These are phyloP conservation scores for Rugonectria rugulosa DNA, from an alignment of 2,329 filamentous ascomycete species.

Conservation along the genomic window DNA sequence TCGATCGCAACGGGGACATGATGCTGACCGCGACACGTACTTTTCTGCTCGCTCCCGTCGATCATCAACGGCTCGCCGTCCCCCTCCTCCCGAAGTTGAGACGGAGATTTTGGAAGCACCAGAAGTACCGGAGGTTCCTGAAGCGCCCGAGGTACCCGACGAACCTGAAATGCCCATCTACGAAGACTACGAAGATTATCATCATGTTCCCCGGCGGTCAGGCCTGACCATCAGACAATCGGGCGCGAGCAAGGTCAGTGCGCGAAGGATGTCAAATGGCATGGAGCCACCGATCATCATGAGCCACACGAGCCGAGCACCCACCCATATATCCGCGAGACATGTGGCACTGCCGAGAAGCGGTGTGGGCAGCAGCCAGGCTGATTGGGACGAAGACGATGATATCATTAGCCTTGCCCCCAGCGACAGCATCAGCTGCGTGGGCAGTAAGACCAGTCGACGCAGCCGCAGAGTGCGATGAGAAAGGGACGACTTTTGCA, in stretches of 20 bases:
- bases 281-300: slow-evolving; percentile 24
- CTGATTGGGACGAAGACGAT: slow-evolving; percentile 51
- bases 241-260: slow-evolving; percentile 38
- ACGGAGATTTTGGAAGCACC: slow-evolving; percentile 38
- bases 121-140: slow-evolving; percentile 14
- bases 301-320: slow-evolving; percentile 33
- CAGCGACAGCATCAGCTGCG: slow-evolving; percentile 68
- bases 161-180: slow-evolving; percentile 18
- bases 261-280: slow-evolving; percentile 29
- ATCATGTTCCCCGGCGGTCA: slow-evolving; percentile 13
- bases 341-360: slow-evolving; percentile 52
- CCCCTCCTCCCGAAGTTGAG: slow-evolving; percentile 37
- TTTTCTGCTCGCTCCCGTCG: slow-evolving; percentile 50
- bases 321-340: slow-evolving; percentile 42
- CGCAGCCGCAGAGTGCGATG: slow-evolving; percentile 36
- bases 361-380: slow-evolving; percentile 50
- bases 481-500: slow-evolving; percentile 6
- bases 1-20: slow-evolving; percentile 34
- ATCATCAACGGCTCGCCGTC: slow-evolving; percentile 33
- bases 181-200: slow-evolving; percentile 5
- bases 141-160: slow-evolving; percentile 23
- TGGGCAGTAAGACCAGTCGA: slow-evolving; percentile 52
- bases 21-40: slow-evolving; percentile 53
- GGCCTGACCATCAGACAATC: slow-evolving; percentile 42
- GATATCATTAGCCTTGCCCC: slow-evolving; percentile 64